Conservation (phyloP, 306 rosid genomes). For the Betula pendula region DNA sequence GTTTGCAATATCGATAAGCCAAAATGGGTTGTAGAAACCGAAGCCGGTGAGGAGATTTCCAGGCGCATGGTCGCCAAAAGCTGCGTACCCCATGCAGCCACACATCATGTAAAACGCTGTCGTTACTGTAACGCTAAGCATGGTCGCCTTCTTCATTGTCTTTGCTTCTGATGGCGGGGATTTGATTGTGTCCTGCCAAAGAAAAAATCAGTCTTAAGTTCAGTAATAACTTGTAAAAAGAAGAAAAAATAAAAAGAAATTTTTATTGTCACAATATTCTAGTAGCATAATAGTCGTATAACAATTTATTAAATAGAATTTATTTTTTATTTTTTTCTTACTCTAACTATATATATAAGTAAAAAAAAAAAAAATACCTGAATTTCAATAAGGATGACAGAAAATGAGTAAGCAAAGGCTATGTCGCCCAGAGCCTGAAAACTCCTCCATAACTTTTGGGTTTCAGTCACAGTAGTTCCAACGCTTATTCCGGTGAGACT, state of each 20-base stretch:
- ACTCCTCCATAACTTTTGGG: constrained; percentile 56
- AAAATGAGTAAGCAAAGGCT: constrained; percentile 62
- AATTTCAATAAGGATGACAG: constrained; percentile 64
- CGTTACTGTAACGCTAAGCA: constrained; percentile 54
- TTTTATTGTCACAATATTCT: too few species aligned
- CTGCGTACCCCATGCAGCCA: constrained; percentile 89
- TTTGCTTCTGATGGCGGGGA: constrained; percentile 84
- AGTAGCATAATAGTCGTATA: too few species aligned
- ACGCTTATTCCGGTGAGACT: constrained; percentile 47
- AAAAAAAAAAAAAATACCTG: constrained; percentile 36
- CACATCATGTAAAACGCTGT: constrained; percentile 70
- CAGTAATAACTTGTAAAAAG: too few species aligned
- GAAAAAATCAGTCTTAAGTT: too few species aligned
- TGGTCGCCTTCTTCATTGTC: constrained; percentile 78
- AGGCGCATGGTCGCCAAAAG: constrained; percentile 75
- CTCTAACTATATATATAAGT: background rate
- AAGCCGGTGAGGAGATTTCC: constrained; percentile 88
- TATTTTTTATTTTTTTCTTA: background rate
- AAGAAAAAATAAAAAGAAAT: too few species aligned
- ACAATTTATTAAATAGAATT: background rate
- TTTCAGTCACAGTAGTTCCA: constrained; percentile 28
- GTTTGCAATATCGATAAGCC: constrained; percentile 84
- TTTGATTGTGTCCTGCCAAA: constrained; percentile 77
- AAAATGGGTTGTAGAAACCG: constrained; percentile 74
- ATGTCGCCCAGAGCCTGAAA: constrained; percentile 69